Conservation (phyloP, 2,329 filamentous ascomycete genomes). For the Ascochyta viciae-villosae region DNA sequence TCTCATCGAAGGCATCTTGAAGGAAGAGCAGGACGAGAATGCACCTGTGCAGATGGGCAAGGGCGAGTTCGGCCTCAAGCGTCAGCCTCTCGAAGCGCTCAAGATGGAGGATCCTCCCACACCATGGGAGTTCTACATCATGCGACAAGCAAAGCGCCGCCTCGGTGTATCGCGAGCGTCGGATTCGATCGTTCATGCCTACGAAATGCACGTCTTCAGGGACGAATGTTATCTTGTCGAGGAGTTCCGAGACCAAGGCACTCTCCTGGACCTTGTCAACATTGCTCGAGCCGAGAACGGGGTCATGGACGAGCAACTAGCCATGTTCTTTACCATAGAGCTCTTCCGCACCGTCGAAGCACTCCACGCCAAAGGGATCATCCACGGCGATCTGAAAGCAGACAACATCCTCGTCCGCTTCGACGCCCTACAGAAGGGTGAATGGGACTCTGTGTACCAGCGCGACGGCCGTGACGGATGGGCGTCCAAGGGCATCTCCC, state of each 20-base stretch:
- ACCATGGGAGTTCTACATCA: constrained; percentile 96
- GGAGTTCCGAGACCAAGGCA: constrained; percentile 87
- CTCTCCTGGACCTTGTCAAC: constrained; percentile 94
- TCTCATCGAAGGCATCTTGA: constrained; percentile 76
- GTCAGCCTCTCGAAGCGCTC: constrained; percentile 76
- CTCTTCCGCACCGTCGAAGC: constrained; percentile 88
- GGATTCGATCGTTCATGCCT: constrained; percentile 79
- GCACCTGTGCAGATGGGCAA: constrained; percentile 66
- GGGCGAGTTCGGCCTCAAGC: constrained; percentile 64
- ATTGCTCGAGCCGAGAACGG: constrained; percentile 75
- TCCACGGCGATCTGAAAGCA: constrained; percentile 94
- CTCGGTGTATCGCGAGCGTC: constrained; percentile 74
- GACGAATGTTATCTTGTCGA: constrained; percentile 91
- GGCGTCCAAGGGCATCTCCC: constrained; percentile 76
- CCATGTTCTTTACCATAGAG: constrained; percentile 96
- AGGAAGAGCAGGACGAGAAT: constrained; percentile 53
- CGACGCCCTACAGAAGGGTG: constrained; percentile 58
- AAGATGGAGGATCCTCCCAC: constrained; percentile 93
- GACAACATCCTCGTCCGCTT: constrained; percentile 95
- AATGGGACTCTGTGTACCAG: constrained; percentile 70
- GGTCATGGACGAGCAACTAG: constrained; percentile 86
- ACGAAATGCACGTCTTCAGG: constrained; percentile 90
- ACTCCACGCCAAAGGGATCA: constrained; percentile 77
- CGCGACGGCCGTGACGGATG: constrained; percentile 79
- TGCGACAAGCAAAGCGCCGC: constrained; percentile 79